These are phyloP conservation scores for Quercus rubra DNA, from an alignment of 306 rosid genomes.

Conservation along the genomic window DNA sequence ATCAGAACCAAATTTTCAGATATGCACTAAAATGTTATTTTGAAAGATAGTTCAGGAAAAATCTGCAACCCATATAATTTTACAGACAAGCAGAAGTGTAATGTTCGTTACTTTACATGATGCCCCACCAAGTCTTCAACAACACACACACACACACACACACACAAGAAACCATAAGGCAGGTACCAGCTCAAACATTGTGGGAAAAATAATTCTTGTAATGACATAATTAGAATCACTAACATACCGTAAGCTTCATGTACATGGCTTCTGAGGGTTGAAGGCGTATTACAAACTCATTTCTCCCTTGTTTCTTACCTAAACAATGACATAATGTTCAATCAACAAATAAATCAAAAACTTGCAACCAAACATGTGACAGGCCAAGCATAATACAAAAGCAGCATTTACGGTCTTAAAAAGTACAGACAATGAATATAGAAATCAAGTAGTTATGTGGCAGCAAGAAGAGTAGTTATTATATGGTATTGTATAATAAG, in stretches of 20 bases:
- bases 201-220: neutral
- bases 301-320: constrained; percentile 93
- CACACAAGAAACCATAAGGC: neutral
- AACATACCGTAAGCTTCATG: constrained; percentile 78
- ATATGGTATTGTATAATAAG: neutral
- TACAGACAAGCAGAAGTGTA: neutral
- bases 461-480: neutral
- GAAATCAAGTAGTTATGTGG: neutral
- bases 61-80: neutral
- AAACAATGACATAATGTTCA: constrained; percentile 19
- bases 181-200: constrained; percentile 26
- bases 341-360: neutral
- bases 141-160: neutral
- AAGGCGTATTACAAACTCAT: constrained; percentile 82
- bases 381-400: neutral
- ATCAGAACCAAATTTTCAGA: neutral
- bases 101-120: neutral
- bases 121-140: neutral
- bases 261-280: constrained; percentile 88
- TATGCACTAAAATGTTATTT: neutral
- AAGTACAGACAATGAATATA: neutral
- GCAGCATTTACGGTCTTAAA: neutral
- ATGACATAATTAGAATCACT: constrained; percentile 14
- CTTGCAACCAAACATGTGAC: constrained; percentile 1
- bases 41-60: neutral